Percentiles rank a stretch among this genome's conserved stretches.
phyloP scores from a whole-genome alignment of 768 basidiomycete species.

The Russula lepida region DNA sequence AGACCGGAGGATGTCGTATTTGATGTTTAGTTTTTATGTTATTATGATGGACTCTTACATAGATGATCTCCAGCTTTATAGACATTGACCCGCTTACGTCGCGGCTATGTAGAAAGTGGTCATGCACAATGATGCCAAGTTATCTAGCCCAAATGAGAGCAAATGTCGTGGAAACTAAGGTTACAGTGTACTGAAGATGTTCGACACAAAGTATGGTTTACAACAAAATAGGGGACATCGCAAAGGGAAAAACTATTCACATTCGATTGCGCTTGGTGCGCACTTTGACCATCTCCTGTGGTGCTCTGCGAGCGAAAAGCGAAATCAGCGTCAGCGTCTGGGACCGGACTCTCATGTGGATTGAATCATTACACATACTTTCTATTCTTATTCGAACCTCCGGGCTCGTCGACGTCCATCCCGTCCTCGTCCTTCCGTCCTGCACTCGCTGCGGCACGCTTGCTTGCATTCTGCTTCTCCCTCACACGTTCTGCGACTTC shows the following conservation, averaged over 20 bases:
- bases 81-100: no score
- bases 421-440: conserved; percentile 17
- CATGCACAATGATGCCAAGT: neutral
- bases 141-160: neutral
- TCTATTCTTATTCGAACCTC: conserved; percentile 15
- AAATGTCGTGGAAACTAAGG: conserved; percentile 2
- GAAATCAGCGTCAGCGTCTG: neutral
- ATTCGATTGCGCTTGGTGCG: conserved; percentile 19
- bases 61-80: conserved; percentile 7
- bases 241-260: neutral
- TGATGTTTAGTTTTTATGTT: conserved; percentile 40
- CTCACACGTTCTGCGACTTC: conserved; percentile 59
- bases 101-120: no score
- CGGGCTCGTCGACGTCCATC: conserved; percentile 23
- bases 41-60: neutral
- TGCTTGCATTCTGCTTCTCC: conserved; percentile 27
- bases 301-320: conserved; percentile 6
- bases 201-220: conserved; percentile 3
- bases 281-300: conserved; percentile 18
- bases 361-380: conserved; percentile 15
- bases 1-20: conserved; percentile 72
- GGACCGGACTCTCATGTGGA: no score
- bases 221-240: neutral
- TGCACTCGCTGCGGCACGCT: conserved; percentile 10
- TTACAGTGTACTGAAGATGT: conserved; percentile 10